Percentiles rank a stretch among this genome's conserved stretches.
These are phyloP conservation scores for Trichocladium uniseriatum DNA, from an alignment of 495 filamentous ascomycete genomes.

Conservation along the genomic window DNA sequence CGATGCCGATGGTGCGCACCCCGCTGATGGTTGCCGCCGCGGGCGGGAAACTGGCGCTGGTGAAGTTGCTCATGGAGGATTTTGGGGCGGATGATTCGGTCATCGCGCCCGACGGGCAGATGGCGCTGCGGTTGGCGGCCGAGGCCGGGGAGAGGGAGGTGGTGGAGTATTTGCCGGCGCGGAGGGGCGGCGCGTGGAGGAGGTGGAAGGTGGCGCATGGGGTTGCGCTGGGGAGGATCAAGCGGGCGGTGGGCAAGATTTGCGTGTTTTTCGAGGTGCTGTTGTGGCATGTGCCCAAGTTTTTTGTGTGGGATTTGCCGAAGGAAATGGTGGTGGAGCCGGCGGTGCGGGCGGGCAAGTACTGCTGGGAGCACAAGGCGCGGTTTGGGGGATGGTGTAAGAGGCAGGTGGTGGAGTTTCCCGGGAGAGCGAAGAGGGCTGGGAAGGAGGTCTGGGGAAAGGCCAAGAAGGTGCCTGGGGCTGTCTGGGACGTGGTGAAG, in stretches of 20 bases:
- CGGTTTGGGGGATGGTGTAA: constrained; percentile 23
- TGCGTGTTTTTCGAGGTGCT: constrained; percentile 19
- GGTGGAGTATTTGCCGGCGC: constrained; percentile 22
- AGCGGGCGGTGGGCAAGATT: constrained; percentile 15
- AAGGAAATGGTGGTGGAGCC: constrained; percentile 25
- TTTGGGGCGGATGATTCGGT: constrained; percentile 22
- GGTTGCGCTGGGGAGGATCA: constrained; percentile 16
- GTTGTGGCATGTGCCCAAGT: constrained; percentile 24
- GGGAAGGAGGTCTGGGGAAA: constrained; percentile 18
- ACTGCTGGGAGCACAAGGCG: constrained; percentile 20
- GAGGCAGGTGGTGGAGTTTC: constrained; percentile 12
- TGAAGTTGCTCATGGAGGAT: constrained; percentile 17
- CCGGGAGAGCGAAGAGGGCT: constrained; percentile 5
- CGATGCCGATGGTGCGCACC: too few relatives aligned
- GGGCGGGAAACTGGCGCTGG: constrained; percentile 19
- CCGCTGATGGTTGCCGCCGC: constrained; percentile 25
- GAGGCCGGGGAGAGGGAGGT: constrained; percentile 22
- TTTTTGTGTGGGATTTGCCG: constrained; percentile 22
- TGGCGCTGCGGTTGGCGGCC: constrained; percentile 25
- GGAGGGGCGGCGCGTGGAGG: constrained; percentile 25
- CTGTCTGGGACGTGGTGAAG: constrained; percentile 17
- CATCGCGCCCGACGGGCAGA: constrained; percentile 24
- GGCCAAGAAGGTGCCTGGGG: constrained; percentile 14
- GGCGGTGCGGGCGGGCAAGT: constrained; percentile 12
- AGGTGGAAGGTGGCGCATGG: constrained; percentile 20